These are phyloP conservation scores for Herpotrichia juniperi DNA, from an alignment of 2,329 filamentous ascomycete species.

Conservation along the genomic window DNA sequence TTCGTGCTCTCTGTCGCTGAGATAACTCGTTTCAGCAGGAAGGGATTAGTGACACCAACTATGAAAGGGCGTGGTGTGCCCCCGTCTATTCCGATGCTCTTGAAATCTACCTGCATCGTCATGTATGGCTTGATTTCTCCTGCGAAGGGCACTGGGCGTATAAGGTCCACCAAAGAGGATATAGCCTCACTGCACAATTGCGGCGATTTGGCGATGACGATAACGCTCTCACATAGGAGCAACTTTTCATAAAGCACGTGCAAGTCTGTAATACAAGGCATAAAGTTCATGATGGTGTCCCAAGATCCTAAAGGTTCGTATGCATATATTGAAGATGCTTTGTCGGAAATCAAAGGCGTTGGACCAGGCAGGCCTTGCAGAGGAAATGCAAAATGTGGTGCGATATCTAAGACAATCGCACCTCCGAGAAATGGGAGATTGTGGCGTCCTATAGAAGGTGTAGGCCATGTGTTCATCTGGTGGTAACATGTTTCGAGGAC, in stretches of 20 bases:
- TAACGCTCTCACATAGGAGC: constrained; percentile 47
- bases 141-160: constrained; percentile 49
- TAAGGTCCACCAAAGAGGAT: constrained; percentile 47
- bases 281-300: constrained; percentile 46
- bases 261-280: constrained; percentile 49
- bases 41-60: constrained; percentile 50
- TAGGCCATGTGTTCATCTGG: constrained; percentile 45
- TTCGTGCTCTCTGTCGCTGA: constrained; percentile 41
- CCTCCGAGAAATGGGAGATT: constrained; percentile 48
- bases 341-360: constrained; percentile 37
- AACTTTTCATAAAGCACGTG: constrained; percentile 50
- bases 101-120: constrained; percentile 52
- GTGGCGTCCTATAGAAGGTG: constrained; percentile 44
- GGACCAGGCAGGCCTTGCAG: constrained; percentile 45
- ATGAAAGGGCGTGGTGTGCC: constrained; percentile 47
- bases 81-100: constrained; percentile 46
- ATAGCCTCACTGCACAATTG: constrained; percentile 49
- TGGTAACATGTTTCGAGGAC: constrained; percentile 44
- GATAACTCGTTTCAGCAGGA: constrained; percentile 48
- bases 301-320: constrained; percentile 49
- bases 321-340: constrained; percentile 43
- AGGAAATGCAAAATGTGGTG: constrained; percentile 48
- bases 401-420: constrained; percentile 45
- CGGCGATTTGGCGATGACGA: constrained; percentile 50
- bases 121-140: constrained; percentile 49